Evolutionary conservation across 768 basidiomycete species (phyloP).

Genomic region (Mycena leptocephala): DNA sequence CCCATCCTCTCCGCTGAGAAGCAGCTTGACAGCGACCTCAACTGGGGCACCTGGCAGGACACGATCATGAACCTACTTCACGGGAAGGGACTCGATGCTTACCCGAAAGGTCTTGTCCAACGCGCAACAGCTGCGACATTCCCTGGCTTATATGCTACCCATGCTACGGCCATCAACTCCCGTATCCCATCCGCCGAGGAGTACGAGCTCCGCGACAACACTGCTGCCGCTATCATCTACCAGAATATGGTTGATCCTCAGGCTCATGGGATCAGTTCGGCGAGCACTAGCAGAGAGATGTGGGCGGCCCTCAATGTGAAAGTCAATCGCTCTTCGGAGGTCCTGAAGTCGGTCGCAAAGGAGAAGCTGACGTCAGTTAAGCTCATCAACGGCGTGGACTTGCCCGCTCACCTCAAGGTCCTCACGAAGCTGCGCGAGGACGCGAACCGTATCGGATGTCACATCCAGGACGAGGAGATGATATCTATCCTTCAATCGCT

Average conservation of each 20-base stretch:
- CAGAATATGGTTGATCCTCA: constrained; percentile 26
- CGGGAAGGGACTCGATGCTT: too few species aligned
- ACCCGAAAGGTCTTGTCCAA: not conserved
- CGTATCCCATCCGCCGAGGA: constrained; percentile 19
- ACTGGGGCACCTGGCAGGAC: not conserved
- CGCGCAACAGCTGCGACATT: not conserved
- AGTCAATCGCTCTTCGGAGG: constrained; percentile 16
- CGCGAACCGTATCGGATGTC: not conserved
- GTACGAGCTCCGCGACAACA: constrained; percentile 18
- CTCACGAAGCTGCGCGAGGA: constrained; percentile 9
- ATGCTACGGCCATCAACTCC: too few species aligned
- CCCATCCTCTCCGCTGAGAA: not conserved
- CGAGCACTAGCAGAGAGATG: too few species aligned
- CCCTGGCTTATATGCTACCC: too few species aligned
- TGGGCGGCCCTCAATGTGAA: constrained; percentile 5
- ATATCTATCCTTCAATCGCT: constrained; percentile 6
- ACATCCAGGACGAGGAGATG: not conserved
- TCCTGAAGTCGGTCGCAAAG: not conserved
- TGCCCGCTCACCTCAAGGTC: constrained; percentile 16
- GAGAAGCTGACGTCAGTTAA: not conserved
- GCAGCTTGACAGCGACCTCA: not conserved
- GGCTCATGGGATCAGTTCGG: constrained; percentile 10
- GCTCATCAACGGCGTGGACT: not conserved
- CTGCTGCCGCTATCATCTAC: constrained; percentile 1
- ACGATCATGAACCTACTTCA: not conserved